Conservation (phyloP, 2,329 filamentous ascomycete genomes). For the Alternaria arborescens region DNA sequence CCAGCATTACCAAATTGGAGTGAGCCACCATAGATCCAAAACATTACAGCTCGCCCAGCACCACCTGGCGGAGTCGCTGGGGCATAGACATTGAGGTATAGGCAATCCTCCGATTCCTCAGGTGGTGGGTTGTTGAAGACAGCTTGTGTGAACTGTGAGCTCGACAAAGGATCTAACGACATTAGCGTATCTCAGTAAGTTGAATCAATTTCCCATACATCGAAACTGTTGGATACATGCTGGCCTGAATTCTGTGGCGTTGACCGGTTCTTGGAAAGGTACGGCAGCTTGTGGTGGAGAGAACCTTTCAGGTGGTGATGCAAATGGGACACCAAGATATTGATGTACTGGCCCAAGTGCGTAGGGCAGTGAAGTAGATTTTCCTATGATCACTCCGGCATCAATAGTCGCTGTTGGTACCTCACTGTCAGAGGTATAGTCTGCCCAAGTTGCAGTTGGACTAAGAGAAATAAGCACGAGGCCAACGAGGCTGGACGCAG, state of each 20-base stretch:
- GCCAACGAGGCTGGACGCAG: not conserved
- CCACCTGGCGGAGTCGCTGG: slow-evolving; percentile 31
- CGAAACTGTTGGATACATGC: slow-evolving; percentile 40
- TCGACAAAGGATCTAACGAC: slow-evolving; percentile 26
- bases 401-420: slow-evolving; percentile 37
- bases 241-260: slow-evolving; percentile 27
- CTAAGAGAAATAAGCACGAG: not conserved
- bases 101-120: slow-evolving; percentile 50
- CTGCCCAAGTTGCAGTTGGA: not conserved
- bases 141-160: slow-evolving; percentile 18
- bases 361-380: slow-evolving; percentile 32
- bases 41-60: slow-evolving; percentile 36
- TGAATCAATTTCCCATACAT: slow-evolving; percentile 17
- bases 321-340: slow-evolving; percentile 44
- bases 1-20: slow-evolving; percentile 35
- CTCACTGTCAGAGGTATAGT: slow-evolving; percentile 3
- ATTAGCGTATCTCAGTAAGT: not conserved
- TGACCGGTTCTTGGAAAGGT: slow-evolving; percentile 24
- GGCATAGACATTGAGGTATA: slow-evolving; percentile 52
- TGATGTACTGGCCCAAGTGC: slow-evolving; percentile 36
- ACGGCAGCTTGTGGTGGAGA: slow-evolving; percentile 25
- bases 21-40: slow-evolving; percentile 45
- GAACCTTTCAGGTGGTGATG: slow-evolving; percentile 39
- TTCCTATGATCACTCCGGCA: slow-evolving; percentile 36
- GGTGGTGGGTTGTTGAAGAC: slow-evolving; percentile 38